Percentiles rank a stretch among this genome's conserved stretches.
These are phyloP conservation scores for Aspergillus bridgeri DNA, from an alignment of 495 filamentous ascomycete species.

Conservation along the genomic window DNA sequence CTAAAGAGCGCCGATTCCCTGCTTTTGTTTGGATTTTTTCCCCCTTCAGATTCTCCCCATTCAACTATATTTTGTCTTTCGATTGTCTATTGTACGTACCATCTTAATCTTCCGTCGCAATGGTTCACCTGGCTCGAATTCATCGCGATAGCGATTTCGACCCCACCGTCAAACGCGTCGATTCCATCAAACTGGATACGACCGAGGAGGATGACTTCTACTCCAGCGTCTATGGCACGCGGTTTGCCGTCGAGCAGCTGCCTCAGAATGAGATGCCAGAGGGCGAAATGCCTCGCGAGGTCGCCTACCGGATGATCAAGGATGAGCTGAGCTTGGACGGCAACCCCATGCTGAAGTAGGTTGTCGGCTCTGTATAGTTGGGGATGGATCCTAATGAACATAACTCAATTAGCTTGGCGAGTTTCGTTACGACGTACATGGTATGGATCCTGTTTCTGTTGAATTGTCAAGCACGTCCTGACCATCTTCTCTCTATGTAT, in stretches of 20 bases:
- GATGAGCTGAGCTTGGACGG: conserved; percentile 72
- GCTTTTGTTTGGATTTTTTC: neutral
- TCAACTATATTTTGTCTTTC: neutral
- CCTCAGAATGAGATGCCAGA: conserved; percentile 88
- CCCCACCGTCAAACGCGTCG: conserved; percentile 21
- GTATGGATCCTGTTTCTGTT: conserved; percentile 29
- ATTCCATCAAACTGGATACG: conserved; percentile 32
- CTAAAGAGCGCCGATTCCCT: neutral
- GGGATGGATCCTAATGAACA: conserved; percentile 4
- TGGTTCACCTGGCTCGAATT: conserved; percentile 40
- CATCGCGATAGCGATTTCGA: conserved; percentile 30
- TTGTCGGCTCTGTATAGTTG: neutral
- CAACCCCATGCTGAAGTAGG: conserved; percentile 64
- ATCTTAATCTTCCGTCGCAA: conserved; percentile 7
- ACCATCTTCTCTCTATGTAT: neutral
- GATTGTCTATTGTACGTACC: neutral
- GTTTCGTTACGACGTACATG: conserved; percentile 86
- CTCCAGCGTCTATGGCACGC: conserved; percentile 79
- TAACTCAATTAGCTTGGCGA: conserved; percentile 52
- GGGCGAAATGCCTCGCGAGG: conserved; percentile 77
- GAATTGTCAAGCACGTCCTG: neutral
- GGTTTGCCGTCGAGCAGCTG: conserved; percentile 73
- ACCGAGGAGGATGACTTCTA: conserved; percentile 56
- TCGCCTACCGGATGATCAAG: conserved; percentile 95
- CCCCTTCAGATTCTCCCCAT: conserved; percentile 1